Percentiles rank a stretch among this genome's conserved stretches.
phyloP scores from a whole-genome alignment of 2,329 filamentous ascomycete genomes.

The Emydomyces testavorans region DNA sequence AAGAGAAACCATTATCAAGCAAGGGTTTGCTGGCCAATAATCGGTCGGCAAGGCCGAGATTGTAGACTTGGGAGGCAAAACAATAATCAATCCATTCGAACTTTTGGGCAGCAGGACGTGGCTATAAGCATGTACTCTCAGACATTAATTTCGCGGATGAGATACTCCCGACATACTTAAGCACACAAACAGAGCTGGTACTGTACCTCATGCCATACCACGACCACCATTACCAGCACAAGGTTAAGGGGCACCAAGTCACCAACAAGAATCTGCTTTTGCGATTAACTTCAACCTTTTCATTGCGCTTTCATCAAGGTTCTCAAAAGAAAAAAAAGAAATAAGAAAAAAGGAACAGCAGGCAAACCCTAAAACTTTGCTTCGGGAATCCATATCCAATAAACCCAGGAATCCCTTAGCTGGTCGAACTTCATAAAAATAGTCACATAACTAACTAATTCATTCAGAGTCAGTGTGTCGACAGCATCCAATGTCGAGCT shows the following conservation, averaged over 20 bases:
- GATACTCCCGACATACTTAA: no score
- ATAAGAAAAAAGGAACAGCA: background rate
- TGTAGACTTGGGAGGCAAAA: background rate
- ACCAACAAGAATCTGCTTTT: no score
- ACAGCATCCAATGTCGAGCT: background rate
- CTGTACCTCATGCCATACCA: background rate
- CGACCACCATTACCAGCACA: background rate
- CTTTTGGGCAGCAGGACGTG: background rate
- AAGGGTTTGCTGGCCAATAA: background rate
- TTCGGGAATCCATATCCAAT: slow-evolving; percentile 1
- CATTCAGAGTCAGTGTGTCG: no score
- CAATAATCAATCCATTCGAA: background rate
- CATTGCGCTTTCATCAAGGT: no score
- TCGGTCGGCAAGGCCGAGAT: slow-evolving; percentile 1
- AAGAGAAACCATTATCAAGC: background rate
- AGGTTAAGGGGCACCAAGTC: no score
- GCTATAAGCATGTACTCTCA: slow-evolving; percentile 6
- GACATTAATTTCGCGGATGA: slow-evolving; percentile 3
- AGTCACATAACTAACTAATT: no score
- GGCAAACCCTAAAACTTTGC: background rate
- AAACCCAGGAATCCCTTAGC: background rate
- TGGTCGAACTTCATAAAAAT: background rate
- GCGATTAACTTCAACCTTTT: no score
- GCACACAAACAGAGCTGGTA: no score
- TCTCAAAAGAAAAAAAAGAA: background rate